A percentile compares a stretch with the other conserved stretches of the same genome.
Conservation (phyloP, 805 yeast genomes). For the Ogataea allantospora region DNA sequence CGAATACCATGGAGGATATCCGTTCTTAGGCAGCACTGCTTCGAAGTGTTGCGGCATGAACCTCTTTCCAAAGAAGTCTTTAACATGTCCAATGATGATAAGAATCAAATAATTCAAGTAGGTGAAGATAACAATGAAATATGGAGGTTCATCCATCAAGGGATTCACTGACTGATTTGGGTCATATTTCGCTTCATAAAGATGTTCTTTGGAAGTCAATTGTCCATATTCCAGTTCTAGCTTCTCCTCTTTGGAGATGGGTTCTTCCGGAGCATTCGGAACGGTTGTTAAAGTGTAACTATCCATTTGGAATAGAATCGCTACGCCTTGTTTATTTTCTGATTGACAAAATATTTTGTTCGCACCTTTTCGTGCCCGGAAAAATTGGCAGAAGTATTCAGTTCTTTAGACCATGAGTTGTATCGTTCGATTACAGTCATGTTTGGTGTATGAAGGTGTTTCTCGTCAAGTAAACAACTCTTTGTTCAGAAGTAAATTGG, state of each 20-base stretch:
- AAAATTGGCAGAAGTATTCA: slow-evolving; percentile 9
- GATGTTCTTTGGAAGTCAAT: slow-evolving; percentile 60
- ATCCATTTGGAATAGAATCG: slow-evolving; percentile 4
- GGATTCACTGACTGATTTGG: slow-evolving; percentile 59
- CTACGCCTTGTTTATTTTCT: slow-evolving; percentile 11
- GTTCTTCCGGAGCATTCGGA: slow-evolving; percentile 35
- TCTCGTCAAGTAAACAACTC: background rate
- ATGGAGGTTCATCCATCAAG: slow-evolving; percentile 81
- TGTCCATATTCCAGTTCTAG: slow-evolving; percentile 73
- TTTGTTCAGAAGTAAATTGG: slow-evolving; percentile 41
- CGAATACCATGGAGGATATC: slow-evolving; percentile 94
- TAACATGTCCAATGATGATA: slow-evolving; percentile 84
- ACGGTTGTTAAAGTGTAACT: slow-evolving; percentile 19
- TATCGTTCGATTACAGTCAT: slow-evolving; percentile 4
- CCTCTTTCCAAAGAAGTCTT: slow-evolving; percentile 80
- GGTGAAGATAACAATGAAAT: slow-evolving; percentile 72
- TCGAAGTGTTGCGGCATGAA: slow-evolving; percentile 65
- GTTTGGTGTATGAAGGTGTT: slow-evolving; percentile 2
- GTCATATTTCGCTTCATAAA: slow-evolving; percentile 60
- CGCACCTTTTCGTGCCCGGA: background rate
- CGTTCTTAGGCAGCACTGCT: slow-evolving; percentile 73
- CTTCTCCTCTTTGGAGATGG: slow-evolving; percentile 34
- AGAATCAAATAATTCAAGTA: slow-evolving; percentile 81
- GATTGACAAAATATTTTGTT: background rate
- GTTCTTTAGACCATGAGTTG: too few species aligned